Evolutionary conservation across 768 basidiomycete genomes (phyloP).

Genomic region (Neoboletus magnificus): DNA sequence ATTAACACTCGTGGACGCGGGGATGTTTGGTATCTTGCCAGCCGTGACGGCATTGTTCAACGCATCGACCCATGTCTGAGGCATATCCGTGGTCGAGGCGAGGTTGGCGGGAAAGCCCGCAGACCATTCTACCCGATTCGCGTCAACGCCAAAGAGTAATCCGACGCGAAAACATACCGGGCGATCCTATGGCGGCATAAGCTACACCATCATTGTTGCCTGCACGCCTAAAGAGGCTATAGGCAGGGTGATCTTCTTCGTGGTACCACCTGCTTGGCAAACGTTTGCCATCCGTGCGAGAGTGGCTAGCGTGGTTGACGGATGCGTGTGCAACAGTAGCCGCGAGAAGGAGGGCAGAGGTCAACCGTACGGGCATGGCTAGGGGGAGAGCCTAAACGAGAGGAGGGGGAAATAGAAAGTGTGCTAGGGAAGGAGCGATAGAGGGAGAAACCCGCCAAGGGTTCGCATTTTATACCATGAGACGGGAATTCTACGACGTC

Average conservation of each 20-base stretch:
- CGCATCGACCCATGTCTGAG: conserved; percentile 69
- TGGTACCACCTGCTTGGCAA: conserved; percentile 58
- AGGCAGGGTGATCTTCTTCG: conserved; percentile 52
- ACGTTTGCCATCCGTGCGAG: conserved; percentile 16
- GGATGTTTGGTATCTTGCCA: conserved; percentile 72
- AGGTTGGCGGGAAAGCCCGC: conserved; percentile 53
- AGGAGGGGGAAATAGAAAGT: conserved; percentile 28
- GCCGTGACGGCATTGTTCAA: conserved; percentile 61
- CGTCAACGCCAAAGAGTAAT: background rate
- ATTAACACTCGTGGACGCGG: conserved; percentile 40
- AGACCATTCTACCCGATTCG: conserved; percentile 50
- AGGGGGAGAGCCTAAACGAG: conserved; percentile 38
- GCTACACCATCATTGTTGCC: conserved; percentile 39
- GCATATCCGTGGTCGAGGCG: conserved; percentile 52
- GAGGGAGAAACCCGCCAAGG: background rate
- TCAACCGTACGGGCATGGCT: conserved; percentile 25
- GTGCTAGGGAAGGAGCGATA: conserved; percentile 11
- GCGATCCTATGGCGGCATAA: conserved; percentile 59
- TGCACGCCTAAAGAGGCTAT: conserved; percentile 60
- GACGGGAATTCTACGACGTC: conserved; percentile 20
- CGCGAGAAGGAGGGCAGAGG: conserved; percentile 26
- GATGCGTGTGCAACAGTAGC: conserved; percentile 20
- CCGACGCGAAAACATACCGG: conserved; percentile 38
- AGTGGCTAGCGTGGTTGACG: conserved; percentile 15
- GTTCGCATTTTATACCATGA: conserved; percentile 26